These are phyloP conservation scores for Kernera saxatilis DNA, from an alignment of 345 rosid genomes.

Conservation along the genomic window DNA sequence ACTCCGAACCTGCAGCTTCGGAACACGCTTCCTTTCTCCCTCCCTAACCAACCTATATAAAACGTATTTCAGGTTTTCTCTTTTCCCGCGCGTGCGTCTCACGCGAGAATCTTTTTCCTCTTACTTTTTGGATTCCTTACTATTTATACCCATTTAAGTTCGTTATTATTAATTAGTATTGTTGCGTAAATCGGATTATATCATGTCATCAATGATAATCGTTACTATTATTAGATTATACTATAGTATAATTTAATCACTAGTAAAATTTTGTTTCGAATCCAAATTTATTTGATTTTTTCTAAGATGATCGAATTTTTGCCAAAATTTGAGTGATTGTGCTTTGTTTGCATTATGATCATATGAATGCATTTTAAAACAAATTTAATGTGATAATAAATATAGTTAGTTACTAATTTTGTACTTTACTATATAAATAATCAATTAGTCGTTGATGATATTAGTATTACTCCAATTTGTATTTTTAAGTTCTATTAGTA, in stretches of 20 bases:
- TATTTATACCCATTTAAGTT: conserved; percentile 3
- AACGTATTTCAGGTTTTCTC: conserved; percentile 7
- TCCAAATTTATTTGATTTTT: neutral
- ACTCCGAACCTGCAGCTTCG: conserved; percentile 35
- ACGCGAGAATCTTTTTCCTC: conserved; percentile 19
- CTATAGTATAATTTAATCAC: neutral
- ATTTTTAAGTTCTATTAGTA: neutral
- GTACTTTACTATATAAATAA: neutral
- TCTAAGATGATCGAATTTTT: neutral
- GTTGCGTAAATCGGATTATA: conserved; percentile 15
- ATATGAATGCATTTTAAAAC: neutral
- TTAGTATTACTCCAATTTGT: neutral
- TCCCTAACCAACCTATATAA: neutral
- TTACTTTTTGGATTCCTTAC: conserved; percentile 9
- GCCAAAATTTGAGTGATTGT: neutral
- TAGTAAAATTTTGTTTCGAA: neutral
- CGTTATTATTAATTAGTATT: neutral
- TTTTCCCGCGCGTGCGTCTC: conserved; percentile 9
- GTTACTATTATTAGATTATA: neutral
- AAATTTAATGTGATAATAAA: neutral
- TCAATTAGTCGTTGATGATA: neutral
- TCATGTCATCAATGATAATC: neutral
- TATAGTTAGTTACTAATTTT: neutral
- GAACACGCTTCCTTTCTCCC: neutral
- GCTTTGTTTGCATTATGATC: neutral